Conservation (phyloP, 805 yeast genomes). For the Torulaspora indica region DNA sequence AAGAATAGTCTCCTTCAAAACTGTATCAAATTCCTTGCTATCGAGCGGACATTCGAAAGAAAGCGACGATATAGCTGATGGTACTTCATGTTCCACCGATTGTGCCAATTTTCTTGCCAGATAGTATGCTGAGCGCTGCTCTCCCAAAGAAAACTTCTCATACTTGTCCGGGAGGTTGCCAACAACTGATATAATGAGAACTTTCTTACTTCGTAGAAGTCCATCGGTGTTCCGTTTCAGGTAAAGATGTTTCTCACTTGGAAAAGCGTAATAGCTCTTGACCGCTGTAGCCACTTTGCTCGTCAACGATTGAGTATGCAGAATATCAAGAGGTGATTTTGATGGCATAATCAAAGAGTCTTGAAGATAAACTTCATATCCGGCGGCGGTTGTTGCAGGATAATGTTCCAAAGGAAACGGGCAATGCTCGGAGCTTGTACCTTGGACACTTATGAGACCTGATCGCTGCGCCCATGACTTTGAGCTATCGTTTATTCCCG, state of each 20-base stretch:
- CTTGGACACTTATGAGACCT: slow-evolving; percentile 30
- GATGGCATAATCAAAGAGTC: slow-evolving; percentile 34
- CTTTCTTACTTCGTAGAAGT: slow-evolving; percentile 23
- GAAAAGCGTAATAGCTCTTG: slow-evolving; percentile 38
- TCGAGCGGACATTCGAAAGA: slow-evolving; percentile 38
- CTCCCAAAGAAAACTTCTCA: slow-evolving; percentile 28
- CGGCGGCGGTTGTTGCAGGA: slow-evolving; percentile 21
- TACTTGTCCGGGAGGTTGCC: slow-evolving; percentile 35
- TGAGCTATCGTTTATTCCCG: slow-evolving; percentile 13
- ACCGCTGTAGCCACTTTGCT: slow-evolving; percentile 37
- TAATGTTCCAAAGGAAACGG: slow-evolving; percentile 27
- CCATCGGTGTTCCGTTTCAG: slow-evolving; percentile 24
- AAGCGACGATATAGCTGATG: slow-evolving; percentile 25
- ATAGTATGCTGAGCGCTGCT: slow-evolving; percentile 29
- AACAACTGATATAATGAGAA: slow-evolving; percentile 31
- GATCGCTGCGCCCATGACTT: slow-evolving; percentile 12
- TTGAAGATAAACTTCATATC: slow-evolving; percentile 24
- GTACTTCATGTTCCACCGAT: slow-evolving; percentile 30
- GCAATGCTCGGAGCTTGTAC: slow-evolving; percentile 30
- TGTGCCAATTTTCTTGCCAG: slow-evolving; percentile 29
- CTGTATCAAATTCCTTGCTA: slow-evolving; percentile 28
- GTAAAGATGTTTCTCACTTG: slow-evolving; percentile 38
- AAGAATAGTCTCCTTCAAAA: slow-evolving; percentile 42
- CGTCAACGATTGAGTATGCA: slow-evolving; percentile 33
- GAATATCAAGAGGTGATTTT: slow-evolving; percentile 24